Percentiles rank a stretch among this genome's conserved stretches.
Evolutionary conservation across 1,284 basidiomycete genomes (phyloP).

Genomic region (Boletus nobilissimus): DNA sequence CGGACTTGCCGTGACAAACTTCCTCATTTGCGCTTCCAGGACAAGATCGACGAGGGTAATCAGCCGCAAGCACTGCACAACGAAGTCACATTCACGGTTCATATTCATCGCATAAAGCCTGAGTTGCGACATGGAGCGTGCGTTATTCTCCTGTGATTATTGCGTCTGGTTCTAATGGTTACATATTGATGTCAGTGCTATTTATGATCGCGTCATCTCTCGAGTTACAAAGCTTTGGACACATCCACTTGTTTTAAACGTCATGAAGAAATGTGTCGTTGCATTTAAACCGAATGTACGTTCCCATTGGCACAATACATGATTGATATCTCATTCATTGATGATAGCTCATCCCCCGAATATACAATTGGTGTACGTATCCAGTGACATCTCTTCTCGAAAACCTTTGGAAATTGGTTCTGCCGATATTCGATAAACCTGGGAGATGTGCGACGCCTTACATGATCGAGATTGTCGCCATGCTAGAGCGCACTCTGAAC

Average conservation of each 20-base stretch:
- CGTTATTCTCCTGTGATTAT: not conserved
- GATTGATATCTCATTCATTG: no score
- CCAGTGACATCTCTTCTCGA: not conserved
- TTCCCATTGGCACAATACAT: no score
- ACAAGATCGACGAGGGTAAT: not conserved
- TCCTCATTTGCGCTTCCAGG: not conserved
- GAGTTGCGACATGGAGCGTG: not conserved
- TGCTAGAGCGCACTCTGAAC: not conserved
- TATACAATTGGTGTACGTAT: not conserved
- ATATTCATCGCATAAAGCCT: not conserved
- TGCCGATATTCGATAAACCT: not conserved
- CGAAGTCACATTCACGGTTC: not conserved
- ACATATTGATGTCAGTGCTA: not conserved
- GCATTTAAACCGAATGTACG: not conserved
- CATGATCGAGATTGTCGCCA: not conserved
- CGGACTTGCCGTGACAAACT: not conserved
- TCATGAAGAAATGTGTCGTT: not conserved
- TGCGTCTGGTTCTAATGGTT: rapidly evolving
- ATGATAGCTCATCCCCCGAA: not conserved
- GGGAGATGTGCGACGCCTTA: not conserved
- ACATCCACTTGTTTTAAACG: not conserved
- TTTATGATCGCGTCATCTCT: not conserved
- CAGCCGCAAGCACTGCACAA: not conserved
- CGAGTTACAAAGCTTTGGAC: not conserved
- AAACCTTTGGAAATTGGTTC: not conserved